Conservation (phyloP, 2,329 filamentous ascomycete genomes). For the Teratosphaeria zuluensis region DNA sequence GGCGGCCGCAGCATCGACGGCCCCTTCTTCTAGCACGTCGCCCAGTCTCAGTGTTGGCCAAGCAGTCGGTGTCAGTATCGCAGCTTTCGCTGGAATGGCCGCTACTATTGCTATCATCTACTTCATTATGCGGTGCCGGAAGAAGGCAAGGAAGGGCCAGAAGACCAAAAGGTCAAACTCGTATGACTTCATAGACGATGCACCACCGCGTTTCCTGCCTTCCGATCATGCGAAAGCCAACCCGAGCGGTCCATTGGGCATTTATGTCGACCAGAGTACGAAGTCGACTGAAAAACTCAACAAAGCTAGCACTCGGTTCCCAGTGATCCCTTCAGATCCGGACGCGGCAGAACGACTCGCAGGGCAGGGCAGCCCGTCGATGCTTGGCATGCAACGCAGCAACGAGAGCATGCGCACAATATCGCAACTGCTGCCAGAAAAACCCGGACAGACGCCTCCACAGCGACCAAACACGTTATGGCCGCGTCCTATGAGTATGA, state of each 20-base stretch:
- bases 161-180: slow-evolving; percentile 10
- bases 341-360: neutral
- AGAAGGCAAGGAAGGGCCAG: slow-evolving; percentile 11
- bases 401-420: slow-evolving; percentile 16
- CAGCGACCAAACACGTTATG: slow-evolving; percentile 4
- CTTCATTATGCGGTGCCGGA: slow-evolving; percentile 12
- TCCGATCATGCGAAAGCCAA: slow-evolving; percentile 10
- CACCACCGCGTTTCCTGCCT: slow-evolving; percentile 16
- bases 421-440: slow-evolving; percentile 25
- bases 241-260: slow-evolving; percentile 7
- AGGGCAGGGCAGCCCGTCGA: neutral
- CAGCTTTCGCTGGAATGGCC: slow-evolving; percentile 18
- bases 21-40: slow-evolving; percentile 1
- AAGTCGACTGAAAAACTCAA: neutral
- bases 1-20: neutral
- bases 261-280: neutral
- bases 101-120: slow-evolving; percentile 15
- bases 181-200: slow-evolving; percentile 27
- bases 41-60: slow-evolving; percentile 20
- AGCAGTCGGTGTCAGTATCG: slow-evolving; percentile 25
- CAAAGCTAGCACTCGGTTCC: neutral
- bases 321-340: neutral
- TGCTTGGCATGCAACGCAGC: slow-evolving; percentile 7
- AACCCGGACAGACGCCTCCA: slow-evolving; percentile 12
- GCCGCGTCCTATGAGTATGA: neutral